phyloP scores from a whole-genome alignment of 2,329 filamentous ascomycete genomes.

The Xylaria polymorpha region DNA sequence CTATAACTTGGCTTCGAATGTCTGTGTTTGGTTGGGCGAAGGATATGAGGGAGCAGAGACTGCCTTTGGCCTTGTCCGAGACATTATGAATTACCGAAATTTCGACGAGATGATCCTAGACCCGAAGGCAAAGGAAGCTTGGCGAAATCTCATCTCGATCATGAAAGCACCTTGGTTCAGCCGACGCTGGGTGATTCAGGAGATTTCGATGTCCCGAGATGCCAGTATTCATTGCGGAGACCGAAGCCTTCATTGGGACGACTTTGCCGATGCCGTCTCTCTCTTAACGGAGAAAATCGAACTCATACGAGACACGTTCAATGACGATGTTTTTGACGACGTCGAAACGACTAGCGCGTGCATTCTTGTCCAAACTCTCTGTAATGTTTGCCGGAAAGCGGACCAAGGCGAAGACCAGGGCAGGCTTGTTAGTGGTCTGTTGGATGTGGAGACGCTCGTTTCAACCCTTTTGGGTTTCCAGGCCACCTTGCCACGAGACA shows the following conservation, averaged over 20 bases:
- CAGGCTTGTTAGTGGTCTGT: slow-evolving; percentile 18
- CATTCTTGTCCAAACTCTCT: slow-evolving; percentile 10
- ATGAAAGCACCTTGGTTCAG: slow-evolving; percentile 27
- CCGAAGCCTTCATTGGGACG: slow-evolving; percentile 14
- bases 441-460: slow-evolving; percentile 26
- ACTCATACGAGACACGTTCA: slow-evolving; percentile 22
- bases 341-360: slow-evolving; percentile 22
- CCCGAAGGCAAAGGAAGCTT: not conserved
- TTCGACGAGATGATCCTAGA: slow-evolving; percentile 20
- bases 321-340: slow-evolving; percentile 20
- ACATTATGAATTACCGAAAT: slow-evolving; percentile 23
- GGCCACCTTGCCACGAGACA: slow-evolving; percentile 27
- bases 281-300: slow-evolving; percentile 27
- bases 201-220: slow-evolving; percentile 25
- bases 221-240: slow-evolving; percentile 23
- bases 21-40: slow-evolving; percentile 29
- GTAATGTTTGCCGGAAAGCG: slow-evolving; percentile 23
- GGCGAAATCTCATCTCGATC: slow-evolving; percentile 16
- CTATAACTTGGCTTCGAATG: slow-evolving; percentile 20
- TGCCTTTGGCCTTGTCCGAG: slow-evolving; percentile 17
- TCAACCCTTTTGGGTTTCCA: slow-evolving; percentile 22
- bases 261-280: slow-evolving; percentile 27
- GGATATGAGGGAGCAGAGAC: slow-evolving; percentile 11
- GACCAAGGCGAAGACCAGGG: slow-evolving; percentile 19
- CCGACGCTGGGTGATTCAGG: slow-evolving; percentile 28